phyloP scores from a whole-genome alignment of 2,329 filamentous ascomycete species.

The Emergomyces orientalis region DNA sequence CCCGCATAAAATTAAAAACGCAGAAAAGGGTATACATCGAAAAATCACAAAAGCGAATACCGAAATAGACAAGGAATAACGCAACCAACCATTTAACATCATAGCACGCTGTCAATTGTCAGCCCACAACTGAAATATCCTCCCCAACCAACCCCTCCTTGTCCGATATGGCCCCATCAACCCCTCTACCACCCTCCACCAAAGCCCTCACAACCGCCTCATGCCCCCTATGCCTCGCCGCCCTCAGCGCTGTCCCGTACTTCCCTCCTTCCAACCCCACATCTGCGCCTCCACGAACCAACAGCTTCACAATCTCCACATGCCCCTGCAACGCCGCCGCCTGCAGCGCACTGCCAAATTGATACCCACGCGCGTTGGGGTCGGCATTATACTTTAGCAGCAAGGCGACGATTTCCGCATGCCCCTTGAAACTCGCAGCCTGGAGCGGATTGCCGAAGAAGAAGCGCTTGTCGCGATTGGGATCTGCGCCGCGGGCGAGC shows the following conservation, averaged over 20 bases:
- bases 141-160: background rate
- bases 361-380: conserved; percentile 3
- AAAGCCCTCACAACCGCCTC: background rate
- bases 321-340: conserved; percentile 4
- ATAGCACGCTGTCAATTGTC: background rate
- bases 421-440: conserved; percentile 8
- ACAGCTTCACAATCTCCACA: conserved; percentile 8
- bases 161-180: background rate
- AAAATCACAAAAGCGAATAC: background rate
- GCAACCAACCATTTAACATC: background rate
- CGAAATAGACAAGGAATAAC: background rate
- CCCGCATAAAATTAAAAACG: background rate
- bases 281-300: conserved; percentile 14
- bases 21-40: background rate
- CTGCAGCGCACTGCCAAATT: conserved; percentile 9
- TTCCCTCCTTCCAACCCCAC: conserved; percentile 9
- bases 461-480: background rate
- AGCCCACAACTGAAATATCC: background rate
- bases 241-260: background rate
- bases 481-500: background rate
- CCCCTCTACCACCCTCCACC: background rate
- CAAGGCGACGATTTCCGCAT: conserved; percentile 2
- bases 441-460: conserved; percentile 10
- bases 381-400: conserved; percentile 10
- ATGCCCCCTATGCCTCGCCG: background rate